Conservation (phyloP, 2,329 filamentous ascomycete species). For the Helotiales sp. region DNA sequence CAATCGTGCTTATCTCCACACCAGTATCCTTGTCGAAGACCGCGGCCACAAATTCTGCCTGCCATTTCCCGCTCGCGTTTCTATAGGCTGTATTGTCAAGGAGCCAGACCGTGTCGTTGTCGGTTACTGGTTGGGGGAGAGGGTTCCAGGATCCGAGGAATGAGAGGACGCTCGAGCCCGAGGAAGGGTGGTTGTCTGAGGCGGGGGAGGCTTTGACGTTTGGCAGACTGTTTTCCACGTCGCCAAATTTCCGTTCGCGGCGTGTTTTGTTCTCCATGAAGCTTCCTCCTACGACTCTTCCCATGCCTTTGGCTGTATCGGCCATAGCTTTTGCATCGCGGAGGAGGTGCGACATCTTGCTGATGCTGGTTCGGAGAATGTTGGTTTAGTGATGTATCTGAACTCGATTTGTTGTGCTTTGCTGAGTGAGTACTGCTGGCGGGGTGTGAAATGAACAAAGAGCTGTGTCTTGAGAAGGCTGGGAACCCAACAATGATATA, state of each 20-base stretch:
- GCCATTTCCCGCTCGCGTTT: constrained; percentile 62
- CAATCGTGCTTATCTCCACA: constrained; percentile 68
- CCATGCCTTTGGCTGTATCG: constrained; percentile 18
- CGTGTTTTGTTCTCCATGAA: constrained; percentile 57
- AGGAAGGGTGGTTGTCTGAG: constrained; percentile 33
- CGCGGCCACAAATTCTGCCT: constrained; percentile 81
- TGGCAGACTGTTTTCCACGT: constrained; percentile 54
- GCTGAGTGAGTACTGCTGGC: too few species aligned
- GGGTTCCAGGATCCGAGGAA: constrained; percentile 60
- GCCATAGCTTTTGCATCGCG: constrained; percentile 21
- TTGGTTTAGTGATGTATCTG: background rate
- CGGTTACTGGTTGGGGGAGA: constrained; percentile 62
- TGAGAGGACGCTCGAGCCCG: constrained; percentile 50
- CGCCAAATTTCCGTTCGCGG: constrained; percentile 54
- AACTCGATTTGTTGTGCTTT: background rate
- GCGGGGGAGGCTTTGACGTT: constrained; percentile 41
- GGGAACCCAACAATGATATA: constrained; percentile 8
- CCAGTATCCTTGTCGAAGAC: constrained; percentile 78
- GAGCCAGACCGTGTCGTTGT: constrained; percentile 77
- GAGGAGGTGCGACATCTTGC: constrained; percentile 23
- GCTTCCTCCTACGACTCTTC: constrained; percentile 16
- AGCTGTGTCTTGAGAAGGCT: background rate
- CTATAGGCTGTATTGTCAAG: constrained; percentile 88
- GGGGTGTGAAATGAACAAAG: too few species aligned
- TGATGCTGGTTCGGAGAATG: background rate